These are phyloP conservation scores for Phaseolus coccineus DNA, from an alignment of 331 rosid genomes.

Conservation along the genomic window DNA sequence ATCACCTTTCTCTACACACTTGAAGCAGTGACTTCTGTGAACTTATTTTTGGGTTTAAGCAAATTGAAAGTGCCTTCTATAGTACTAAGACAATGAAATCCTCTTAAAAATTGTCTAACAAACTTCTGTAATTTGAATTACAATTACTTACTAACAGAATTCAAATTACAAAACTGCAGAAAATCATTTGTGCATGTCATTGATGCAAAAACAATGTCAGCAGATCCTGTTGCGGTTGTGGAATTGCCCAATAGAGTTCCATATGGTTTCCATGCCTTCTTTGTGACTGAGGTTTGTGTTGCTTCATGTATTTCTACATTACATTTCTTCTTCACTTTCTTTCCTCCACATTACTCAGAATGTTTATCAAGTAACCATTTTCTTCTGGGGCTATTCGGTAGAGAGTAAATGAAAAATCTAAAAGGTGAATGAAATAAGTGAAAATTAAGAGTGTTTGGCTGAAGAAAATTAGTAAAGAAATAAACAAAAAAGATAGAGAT, in stretches of 20 bases:
- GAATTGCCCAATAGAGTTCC: conserved; percentile 95
- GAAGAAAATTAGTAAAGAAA: no score
- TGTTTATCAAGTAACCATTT: no score
- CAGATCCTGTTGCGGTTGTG: conserved; percentile 87
- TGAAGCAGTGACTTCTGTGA: conserved; percentile 5
- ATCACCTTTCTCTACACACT: conserved; percentile 34
- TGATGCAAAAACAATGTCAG: conserved; percentile 92
- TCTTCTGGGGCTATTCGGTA: not conserved
- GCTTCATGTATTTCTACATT: conserved; percentile 14
- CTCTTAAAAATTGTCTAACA: no score
- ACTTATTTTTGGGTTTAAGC: not conserved
- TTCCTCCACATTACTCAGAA: not conserved
- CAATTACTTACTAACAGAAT: no score
- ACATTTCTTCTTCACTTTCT: conserved; percentile 13
- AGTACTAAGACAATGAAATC: no score
- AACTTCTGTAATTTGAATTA: no score
- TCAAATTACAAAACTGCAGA: conserved; percentile 56
- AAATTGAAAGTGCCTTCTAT: no score
- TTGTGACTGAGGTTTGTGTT: conserved; percentile 84
- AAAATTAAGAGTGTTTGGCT: no score
- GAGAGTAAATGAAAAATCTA: no score
- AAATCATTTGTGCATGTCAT: conserved; percentile 74
- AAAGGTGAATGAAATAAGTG: no score
- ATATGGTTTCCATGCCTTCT: conserved; percentile 95
- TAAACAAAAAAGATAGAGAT: no score